Evolutionary conservation across 805 yeast genomes (phyloP).

Genomic region (Starmera caribaea): DNA sequence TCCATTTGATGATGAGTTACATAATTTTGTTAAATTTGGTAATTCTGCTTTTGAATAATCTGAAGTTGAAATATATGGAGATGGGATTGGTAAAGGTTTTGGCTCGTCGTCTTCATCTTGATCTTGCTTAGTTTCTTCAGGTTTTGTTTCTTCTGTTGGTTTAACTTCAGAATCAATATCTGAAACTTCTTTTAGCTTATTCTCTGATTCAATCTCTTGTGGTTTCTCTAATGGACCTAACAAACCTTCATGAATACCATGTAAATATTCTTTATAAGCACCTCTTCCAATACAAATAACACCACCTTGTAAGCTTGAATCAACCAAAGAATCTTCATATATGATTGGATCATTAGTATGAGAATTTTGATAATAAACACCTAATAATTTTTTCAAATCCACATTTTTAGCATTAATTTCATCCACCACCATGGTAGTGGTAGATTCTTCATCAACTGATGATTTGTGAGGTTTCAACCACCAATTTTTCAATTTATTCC

Average conservation of each 20-base stretch:
- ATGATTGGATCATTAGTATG: slow-evolving; percentile 18
- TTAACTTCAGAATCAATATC: slow-evolving; percentile 1
- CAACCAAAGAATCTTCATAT: slow-evolving; percentile 36
- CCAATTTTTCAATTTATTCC: slow-evolving; percentile 8
- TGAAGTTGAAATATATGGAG: slow-evolving; percentile 52
- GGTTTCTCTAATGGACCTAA: slow-evolving; percentile 76
- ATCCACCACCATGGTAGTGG: slow-evolving; percentile 9
- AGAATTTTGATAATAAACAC: slow-evolving; percentile 37
- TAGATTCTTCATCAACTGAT: slow-evolving; percentile 10
- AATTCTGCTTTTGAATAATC: slow-evolving; percentile 45
- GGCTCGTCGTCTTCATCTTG: slow-evolving; percentile 18
- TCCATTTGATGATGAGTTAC: slow-evolving; percentile 20
- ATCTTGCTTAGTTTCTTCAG: neutral
- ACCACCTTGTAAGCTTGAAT: slow-evolving; percentile 60
- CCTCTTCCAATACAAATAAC: slow-evolving; percentile 92
- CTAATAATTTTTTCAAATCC: slow-evolving; percentile 39
- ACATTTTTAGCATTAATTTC: slow-evolving; percentile 24
- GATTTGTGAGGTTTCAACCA: slow-evolving; percentile 1
- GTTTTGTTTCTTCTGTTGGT: neutral
- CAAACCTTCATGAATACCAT: slow-evolving; percentile 90
- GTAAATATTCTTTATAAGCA: slow-evolving; percentile 84
- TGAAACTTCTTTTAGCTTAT: neutral
- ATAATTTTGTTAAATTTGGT: slow-evolving; percentile 22
- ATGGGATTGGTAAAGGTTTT: slow-evolving; percentile 38
- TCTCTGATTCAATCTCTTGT: slow-evolving; percentile 13